Percentiles rank a stretch among this genome's conserved stretches.
phyloP scores from a whole-genome alignment of 2,329 filamentous ascomycete species.

The Neonectria punicea region DNA sequence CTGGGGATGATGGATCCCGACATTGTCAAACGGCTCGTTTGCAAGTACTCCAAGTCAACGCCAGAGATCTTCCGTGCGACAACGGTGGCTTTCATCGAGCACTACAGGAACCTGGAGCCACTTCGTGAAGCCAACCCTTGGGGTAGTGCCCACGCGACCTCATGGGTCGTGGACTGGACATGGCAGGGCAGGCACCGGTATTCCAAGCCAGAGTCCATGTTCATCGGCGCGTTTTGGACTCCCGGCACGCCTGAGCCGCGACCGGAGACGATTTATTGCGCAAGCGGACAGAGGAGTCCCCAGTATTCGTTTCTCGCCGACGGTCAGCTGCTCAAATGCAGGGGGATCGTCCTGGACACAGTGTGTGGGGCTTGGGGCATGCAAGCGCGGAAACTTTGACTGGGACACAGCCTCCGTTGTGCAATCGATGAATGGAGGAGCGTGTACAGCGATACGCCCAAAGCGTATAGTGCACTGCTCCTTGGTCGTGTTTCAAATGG shows the following conservation, averaged over 20 bases:
- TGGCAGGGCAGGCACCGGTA: conserved; percentile 23
- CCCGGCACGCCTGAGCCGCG: conserved; percentile 18
- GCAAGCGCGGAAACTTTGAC: conserved; percentile 19
- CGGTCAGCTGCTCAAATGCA: conserved; percentile 11
- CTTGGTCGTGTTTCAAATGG: conserved; percentile 24
- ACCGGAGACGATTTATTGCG: conserved; percentile 21
- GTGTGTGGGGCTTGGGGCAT: conserved; percentile 21
- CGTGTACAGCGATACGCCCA: conserved; percentile 10
- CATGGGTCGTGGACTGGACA: conserved; percentile 27
- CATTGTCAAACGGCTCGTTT: conserved; percentile 18
- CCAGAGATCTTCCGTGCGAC: conserved; percentile 17
- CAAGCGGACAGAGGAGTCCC: neutral
- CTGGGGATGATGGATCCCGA: conserved; percentile 26
- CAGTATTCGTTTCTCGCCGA: neutral
- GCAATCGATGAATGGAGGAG: conserved; percentile 16
- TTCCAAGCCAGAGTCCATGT: conserved; percentile 22
- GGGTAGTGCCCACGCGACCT: conserved; percentile 15
- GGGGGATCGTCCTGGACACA: conserved; percentile 17
- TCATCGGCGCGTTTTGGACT: conserved; percentile 20
- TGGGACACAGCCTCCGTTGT: conserved; percentile 18
- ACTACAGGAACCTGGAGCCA: conserved; percentile 23
- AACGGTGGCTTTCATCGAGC: conserved; percentile 20
- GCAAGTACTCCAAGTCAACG: conserved; percentile 21
- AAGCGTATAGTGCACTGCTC: conserved; percentile 16
- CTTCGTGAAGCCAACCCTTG: conserved; percentile 27